Evolutionary conservation across 768 basidiomycete genomes (phyloP).

Genomic region (Collybiopsis confluens): DNA sequence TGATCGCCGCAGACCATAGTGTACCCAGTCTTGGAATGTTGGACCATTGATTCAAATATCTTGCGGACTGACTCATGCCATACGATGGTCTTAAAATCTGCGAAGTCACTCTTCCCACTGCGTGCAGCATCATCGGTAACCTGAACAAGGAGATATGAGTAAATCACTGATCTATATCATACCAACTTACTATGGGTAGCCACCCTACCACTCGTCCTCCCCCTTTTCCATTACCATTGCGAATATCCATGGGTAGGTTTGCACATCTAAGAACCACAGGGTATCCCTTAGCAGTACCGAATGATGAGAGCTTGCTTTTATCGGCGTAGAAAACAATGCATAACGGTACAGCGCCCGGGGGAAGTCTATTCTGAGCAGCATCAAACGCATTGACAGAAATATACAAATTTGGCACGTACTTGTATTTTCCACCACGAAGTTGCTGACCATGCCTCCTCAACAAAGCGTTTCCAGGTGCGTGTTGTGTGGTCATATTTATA

Average conservation of each 20-base stretch:
- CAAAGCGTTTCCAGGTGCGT: too few relatives aligned
- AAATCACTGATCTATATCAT: not conserved
- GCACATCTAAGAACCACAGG: too few relatives aligned
- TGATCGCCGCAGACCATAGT: conserved; percentile 21
- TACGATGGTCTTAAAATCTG: conserved; percentile 27
- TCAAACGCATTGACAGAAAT: too few relatives aligned
- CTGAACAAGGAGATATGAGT: conserved; percentile 12
- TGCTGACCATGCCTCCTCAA: too few relatives aligned
- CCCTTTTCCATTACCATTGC: conserved; percentile 13
- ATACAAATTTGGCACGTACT: too few relatives aligned
- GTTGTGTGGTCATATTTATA: too few relatives aligned
- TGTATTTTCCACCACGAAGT: too few relatives aligned
- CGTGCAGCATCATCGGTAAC: conserved; percentile 26
- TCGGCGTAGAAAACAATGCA: too few relatives aligned
- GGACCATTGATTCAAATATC: conserved; percentile 23
- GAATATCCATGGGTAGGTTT: conserved; percentile 13
- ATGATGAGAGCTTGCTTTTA: too few relatives aligned
- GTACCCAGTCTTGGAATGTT: conserved; percentile 17
- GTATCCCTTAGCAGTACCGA: too few relatives aligned
- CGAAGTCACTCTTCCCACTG: conserved; percentile 23
- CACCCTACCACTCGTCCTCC: conserved; percentile 16
- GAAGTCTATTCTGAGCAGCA: too few relatives aligned
- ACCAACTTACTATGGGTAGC: conserved; percentile 11
- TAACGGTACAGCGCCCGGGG: too few relatives aligned
- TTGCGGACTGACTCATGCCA: conserved; percentile 32